phyloP scores from a whole-genome alignment of 2,329 filamentous ascomycete genomes.

The Colletotrichum tropicale region DNA sequence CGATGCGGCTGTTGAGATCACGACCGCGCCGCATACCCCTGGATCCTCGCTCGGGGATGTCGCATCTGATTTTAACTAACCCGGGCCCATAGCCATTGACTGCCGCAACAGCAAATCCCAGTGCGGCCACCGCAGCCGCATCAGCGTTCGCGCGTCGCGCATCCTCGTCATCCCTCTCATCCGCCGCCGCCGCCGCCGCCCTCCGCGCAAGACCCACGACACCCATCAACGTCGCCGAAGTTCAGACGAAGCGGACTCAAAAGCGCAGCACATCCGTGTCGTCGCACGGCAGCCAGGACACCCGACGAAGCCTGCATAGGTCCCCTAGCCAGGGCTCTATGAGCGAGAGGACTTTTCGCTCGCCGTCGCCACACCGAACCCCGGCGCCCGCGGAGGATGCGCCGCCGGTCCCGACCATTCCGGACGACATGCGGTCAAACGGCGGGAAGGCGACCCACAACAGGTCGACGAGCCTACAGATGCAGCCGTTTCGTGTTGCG shows the following conservation, averaged over 20 bases:
- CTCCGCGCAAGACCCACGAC: conserved; percentile 78
- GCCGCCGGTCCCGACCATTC: conserved; percentile 80
- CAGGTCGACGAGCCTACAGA: conserved; percentile 47
- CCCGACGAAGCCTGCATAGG: conserved; percentile 60
- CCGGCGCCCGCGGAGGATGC: conserved; percentile 48
- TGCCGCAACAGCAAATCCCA: conserved; percentile 68
- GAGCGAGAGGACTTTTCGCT: conserved; percentile 87
- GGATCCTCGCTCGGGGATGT: conserved; percentile 22
- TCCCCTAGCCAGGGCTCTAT: conserved; percentile 79
- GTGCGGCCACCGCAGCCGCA: conserved; percentile 79
- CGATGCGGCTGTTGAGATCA: not conserved
- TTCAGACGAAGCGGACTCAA: conserved; percentile 85
- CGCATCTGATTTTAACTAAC: conserved; percentile 11
- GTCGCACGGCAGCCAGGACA: conserved; percentile 61
- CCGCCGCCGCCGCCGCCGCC: conserved; percentile 85
- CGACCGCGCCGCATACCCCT: not conserved
- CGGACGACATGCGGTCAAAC: conserved; percentile 46
- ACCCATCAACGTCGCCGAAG: conserved; percentile 79
- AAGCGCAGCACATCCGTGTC: conserved; percentile 76
- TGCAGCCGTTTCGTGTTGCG: conserved; percentile 55
- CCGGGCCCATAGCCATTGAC: conserved; percentile 60
- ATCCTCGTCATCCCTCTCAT: conserved; percentile 73
- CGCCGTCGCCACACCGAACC: conserved; percentile 55
- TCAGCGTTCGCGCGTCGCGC: conserved; percentile 78
- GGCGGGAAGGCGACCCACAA: conserved; percentile 27